Percentiles rank a stretch among this genome's conserved stretches.
Conservation (phyloP, 306 rosid species). For the Medicago ruthenica region DNA sequence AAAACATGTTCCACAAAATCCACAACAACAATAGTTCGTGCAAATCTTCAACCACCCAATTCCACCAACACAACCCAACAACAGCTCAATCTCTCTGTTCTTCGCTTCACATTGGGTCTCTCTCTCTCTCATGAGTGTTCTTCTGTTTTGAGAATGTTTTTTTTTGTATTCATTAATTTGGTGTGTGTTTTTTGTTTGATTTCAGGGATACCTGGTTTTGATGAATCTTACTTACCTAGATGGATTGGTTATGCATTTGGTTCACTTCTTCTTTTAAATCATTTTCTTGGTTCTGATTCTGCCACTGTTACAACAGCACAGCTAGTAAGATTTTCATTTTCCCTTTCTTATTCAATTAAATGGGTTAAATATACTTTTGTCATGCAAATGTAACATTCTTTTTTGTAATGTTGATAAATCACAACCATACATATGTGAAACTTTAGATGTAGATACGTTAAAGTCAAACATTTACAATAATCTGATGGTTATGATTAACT, state of each 20-base stretch:
- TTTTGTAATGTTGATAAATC: background rate
- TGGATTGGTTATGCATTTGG: constrained; percentile 96
- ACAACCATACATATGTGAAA: too few relatives aligned
- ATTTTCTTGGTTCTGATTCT: constrained; percentile 69
- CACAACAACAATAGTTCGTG: constrained; percentile 42
- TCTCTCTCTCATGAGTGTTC: background rate
- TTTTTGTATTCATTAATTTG: constrained; percentile 6
- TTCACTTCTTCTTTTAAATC: constrained; percentile 78
- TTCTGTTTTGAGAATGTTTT: background rate
- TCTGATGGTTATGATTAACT: too few relatives aligned
- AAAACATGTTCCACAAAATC: constrained; percentile 37
- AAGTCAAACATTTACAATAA: too few relatives aligned
- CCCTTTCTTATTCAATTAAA: background rate
- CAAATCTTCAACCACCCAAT: constrained; percentile 53
- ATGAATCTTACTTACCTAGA: constrained; percentile 94
- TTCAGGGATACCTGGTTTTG: constrained; percentile 90
- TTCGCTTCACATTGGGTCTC: constrained; percentile 89
- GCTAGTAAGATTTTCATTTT: constrained; percentile 54
- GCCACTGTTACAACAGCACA: constrained; percentile 60
- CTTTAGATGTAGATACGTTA: too few relatives aligned
- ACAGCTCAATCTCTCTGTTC: constrained; percentile 82
- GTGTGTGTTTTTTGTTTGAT: constrained; percentile 19
- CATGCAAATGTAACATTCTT: background rate
- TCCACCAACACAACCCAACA: constrained; percentile 47
- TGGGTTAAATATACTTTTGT: background rate